Evolutionary conservation across 768 basidiomycete genomes (phyloP).

Genomic region (Candolleomyces aberdarensis): DNA sequence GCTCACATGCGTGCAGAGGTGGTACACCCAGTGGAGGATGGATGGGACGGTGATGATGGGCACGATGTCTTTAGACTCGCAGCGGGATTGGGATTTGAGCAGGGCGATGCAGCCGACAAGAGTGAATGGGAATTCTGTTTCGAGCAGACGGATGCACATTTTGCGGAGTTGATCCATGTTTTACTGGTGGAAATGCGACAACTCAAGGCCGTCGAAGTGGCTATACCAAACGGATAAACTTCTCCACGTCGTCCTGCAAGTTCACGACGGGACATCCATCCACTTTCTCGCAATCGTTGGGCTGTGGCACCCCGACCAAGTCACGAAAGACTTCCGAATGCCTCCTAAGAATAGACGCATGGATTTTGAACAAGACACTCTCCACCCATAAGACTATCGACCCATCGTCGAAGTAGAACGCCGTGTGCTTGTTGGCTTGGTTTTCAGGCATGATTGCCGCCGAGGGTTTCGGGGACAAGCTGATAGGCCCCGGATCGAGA

Average conservation of each 20-base stretch:
- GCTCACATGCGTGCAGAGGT: conserved; percentile 39
- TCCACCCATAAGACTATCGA: conserved; percentile 36
- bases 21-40: conserved; percentile 44
- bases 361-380: conserved; percentile 30
- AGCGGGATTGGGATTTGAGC: conserved; percentile 31
- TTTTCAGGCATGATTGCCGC: neutral
- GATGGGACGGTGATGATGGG: conserved; percentile 39
- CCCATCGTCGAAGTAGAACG: conserved; percentile 38
- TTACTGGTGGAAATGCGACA: conserved; percentile 44
- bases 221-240: conserved; percentile 28
- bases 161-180: conserved; percentile 32
- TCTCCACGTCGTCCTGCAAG: conserved; percentile 28
- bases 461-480: neutral
- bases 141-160: conserved; percentile 37
- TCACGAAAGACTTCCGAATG: conserved; percentile 39
- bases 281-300: conserved; percentile 24
- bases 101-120: conserved; percentile 36
- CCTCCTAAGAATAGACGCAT: conserved; percentile 35
- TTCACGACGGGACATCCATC: conserved; percentile 36
- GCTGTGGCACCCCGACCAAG: conserved; percentile 38
- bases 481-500: neutral
- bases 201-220: conserved; percentile 35
- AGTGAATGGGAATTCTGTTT: conserved; percentile 39
- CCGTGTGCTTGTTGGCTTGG: conserved; percentile 17
- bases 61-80: conserved; percentile 34